Base-by-base conservation (phyloP, 495 filamentous ascomycete species). In the Penicillium bialowiezense region DNA sequence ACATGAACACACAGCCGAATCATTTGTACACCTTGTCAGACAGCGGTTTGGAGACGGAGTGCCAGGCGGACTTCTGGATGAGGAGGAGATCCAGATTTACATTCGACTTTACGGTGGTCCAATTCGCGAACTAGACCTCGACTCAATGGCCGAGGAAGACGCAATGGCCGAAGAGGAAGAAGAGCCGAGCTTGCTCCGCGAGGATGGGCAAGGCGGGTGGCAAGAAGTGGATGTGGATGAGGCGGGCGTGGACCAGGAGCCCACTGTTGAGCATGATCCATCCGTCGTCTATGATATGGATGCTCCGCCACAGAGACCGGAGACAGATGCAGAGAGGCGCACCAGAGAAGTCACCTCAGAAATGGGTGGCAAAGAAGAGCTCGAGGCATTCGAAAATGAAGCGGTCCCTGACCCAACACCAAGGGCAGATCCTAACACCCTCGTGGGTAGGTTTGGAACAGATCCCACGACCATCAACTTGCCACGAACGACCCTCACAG, bases 1-100 rank as follows among this genome's bases (percentile, higher is more conserved):
- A 38, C 65, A 68, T 41, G 54, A 56, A 42, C 56, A 67, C 69
- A 78, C 38, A 64, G 46, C 81, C 50, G 88, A 91, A 57, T 70
- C 69, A 2, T 74, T 86, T 41, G 89, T 89, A 41, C 81, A 83
- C 19, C 66, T 79, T 38, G 84, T 91, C 17, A 77, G 86, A 55
- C 82, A 87, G 53, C 73, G 78, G 9, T 95, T 89, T 64, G 88
- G 91, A 34, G 82, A 93, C 54, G 82, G 74, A 1, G 67, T 97
- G 8, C 93, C 93, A 0, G 77, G 83, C n/a, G 84, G 78, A 13
- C 78, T 86, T 47, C 63, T 98, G 36, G 78, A 79, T 13, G 73
- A 76, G 4, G 75, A 84, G 23, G 91, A 95, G 61, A 84, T 87
- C 37, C 68, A 69, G 33, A 59, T 96, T 2, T 97, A 96, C 60